Conservation (phyloP, 768 basidiomycete genomes). For the Boletus huronensis region DNA sequence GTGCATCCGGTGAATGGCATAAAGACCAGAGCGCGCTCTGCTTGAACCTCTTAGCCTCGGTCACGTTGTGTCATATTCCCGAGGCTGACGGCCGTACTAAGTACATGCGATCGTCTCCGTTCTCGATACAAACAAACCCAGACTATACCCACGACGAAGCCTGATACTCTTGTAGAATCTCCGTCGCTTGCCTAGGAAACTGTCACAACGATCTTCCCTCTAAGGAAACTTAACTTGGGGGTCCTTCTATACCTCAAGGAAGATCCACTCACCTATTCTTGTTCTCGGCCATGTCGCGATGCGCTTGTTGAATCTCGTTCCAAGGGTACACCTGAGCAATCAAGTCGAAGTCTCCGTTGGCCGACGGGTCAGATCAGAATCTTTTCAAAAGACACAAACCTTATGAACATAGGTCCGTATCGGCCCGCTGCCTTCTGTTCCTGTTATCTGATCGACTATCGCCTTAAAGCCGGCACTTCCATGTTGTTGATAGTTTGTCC, state of each 20-base stretch:
- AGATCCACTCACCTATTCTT: slow-evolving; percentile 42
- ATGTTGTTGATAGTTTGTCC: neutral
- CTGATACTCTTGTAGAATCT: slow-evolving; percentile 5
- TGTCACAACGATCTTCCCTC: slow-evolving; percentile 33
- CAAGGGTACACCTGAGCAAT: slow-evolving; percentile 66
- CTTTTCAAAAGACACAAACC: slow-evolving; percentile 37
- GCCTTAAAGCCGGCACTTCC: slow-evolving; percentile 48
- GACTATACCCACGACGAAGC: slow-evolving; percentile 2
- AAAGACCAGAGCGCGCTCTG: neutral
- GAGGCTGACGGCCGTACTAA: neutral
- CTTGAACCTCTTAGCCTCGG: neutral
- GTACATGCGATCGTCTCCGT: neutral
- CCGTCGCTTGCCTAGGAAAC: slow-evolving; percentile 20
- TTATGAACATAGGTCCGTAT: slow-evolving; percentile 78
- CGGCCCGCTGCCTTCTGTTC: slow-evolving; percentile 50
- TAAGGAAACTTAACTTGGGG: slow-evolving; percentile 5
- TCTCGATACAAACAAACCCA: slow-evolving; percentile 5
- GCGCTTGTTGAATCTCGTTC: slow-evolving; percentile 76
- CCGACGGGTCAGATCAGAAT: slow-evolving; percentile 12
- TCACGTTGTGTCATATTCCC: neutral
- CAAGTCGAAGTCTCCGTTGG: slow-evolving; percentile 8
- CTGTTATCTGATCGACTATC: slow-evolving; percentile 57
- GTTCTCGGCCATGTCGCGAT: slow-evolving; percentile 80
- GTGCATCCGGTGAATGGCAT: neutral
- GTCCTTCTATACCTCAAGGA: neutral